Percentiles rank a stretch among this genome's conserved stretches.
phyloP scores from a whole-genome alignment of 176 grass and related monocot species.

The Zizania latifolia region DNA sequence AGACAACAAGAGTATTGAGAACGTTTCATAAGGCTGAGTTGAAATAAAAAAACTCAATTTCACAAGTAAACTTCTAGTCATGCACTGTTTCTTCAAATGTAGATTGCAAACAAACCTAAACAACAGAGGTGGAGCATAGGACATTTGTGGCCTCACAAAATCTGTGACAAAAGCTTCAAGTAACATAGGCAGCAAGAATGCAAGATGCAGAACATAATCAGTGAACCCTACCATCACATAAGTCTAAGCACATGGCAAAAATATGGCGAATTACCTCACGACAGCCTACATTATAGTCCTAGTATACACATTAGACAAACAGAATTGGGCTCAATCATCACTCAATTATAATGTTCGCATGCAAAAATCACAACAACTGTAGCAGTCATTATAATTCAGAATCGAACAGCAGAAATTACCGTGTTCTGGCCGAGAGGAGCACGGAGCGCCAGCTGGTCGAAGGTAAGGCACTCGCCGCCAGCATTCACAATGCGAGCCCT shows the following conservation, averaged over 20 bases:
- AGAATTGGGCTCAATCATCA: not conserved
- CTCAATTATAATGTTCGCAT: not conserved
- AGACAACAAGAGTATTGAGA: not conserved
- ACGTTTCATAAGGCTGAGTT: not conserved
- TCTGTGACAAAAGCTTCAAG: too few species aligned
- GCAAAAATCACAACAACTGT: too few species aligned
- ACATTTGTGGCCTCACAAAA: too few species aligned
- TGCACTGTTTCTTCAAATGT: not conserved
- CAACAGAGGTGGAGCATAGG: not conserved
- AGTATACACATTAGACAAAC: not conserved
- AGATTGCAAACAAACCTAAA: not conserved
- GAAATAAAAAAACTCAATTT: not conserved
- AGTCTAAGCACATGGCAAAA: not conserved
- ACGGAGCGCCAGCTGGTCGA: constrained; percentile 67
- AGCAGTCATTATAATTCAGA: not conserved
- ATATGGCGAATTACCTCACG: not conserved
- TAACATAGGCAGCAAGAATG: too few species aligned
- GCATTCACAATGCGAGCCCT: constrained; percentile 64
- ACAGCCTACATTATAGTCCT: not conserved
- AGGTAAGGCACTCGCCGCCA: constrained; percentile 66
- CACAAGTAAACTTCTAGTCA: not conserved
- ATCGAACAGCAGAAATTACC: constrained; percentile 22
- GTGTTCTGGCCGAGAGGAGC: constrained; percentile 62
- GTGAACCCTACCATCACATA: too few species aligned
- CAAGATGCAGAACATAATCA: too few species aligned